Evolutionary conservation across 2,329 filamentous ascomycete species (phyloP).

Genomic region (Colletotrichum filicis): DNA sequence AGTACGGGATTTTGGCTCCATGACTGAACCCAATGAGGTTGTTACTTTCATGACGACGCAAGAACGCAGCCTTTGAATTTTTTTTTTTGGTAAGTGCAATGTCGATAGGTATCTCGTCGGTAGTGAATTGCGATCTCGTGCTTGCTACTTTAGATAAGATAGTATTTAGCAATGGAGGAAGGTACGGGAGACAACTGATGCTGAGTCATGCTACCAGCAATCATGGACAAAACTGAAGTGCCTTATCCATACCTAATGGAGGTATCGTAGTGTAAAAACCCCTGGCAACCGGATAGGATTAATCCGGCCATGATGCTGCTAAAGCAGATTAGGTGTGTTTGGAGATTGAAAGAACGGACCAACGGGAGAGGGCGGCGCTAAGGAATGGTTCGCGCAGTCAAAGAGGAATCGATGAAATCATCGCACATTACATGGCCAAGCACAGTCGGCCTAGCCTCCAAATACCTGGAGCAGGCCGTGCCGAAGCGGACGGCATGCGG

Average conservation of each 20-base stretch:
- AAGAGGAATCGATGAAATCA: conserved; percentile 29
- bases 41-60: neutral
- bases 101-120: no score
- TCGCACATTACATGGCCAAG: conserved; percentile 13
- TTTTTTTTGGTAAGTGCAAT: neutral
- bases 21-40: neutral
- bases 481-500: neutral
- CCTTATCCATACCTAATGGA: neutral
- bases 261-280: neutral
- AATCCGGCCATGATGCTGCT: neutral
- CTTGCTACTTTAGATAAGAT: neutral
- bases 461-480: neutral
- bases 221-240: neutral
- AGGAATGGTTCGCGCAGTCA: neutral
- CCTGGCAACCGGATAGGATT: conserved; percentile 1
- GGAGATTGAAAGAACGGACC: neutral
- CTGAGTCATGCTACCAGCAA: neutral
- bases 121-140: neutral
- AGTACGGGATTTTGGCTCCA: neutral
- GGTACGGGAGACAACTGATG: neutral
- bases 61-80: neutral
- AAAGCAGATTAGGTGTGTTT: neutral
- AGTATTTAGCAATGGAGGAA: no score
- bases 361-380: neutral
- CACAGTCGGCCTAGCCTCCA: neutral